Evolutionary conservation across 345 rosid genomes (phyloP).

Genomic region (Litchi chinensis): DNA sequence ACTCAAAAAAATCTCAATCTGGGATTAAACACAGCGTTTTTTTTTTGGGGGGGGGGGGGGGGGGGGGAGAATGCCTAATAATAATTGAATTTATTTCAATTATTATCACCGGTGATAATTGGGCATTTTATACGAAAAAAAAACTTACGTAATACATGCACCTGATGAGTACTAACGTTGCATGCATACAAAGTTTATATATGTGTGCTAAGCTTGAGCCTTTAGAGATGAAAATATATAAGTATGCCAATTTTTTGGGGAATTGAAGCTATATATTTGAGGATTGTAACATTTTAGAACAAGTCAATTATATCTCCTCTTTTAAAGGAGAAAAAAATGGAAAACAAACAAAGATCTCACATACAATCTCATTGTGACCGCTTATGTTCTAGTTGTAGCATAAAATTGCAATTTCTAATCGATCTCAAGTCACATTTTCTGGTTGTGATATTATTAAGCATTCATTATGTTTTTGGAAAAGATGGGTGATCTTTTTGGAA

Average conservation of each 20-base stretch:
- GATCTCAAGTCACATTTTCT: background rate
- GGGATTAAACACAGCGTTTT: no score
- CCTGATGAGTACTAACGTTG: no score
- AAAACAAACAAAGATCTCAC: background rate
- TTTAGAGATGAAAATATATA: background rate
- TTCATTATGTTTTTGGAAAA: slow-evolving; percentile 2
- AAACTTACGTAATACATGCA: no score
- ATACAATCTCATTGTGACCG: background rate
- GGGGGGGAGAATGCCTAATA: no score
- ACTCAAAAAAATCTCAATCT: no score
- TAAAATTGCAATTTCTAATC: background rate
- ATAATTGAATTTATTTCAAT: no score
- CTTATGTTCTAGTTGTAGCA: background rate
- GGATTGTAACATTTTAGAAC: background rate
- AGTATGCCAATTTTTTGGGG: no score
- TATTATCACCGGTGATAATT: no score
- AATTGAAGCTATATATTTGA: background rate
- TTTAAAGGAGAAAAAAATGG: slow-evolving; percentile 7
- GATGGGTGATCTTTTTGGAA: slow-evolving; percentile 53
- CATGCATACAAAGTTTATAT: no score
- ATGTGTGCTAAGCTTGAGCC: background rate
- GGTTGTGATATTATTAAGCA: background rate
- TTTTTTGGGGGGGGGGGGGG: no score
- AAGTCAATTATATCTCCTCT: slow-evolving; percentile 32
- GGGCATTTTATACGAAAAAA: no score